phyloP scores from a whole-genome alignment of 2,329 filamentous ascomycete genomes.

The Didymella arachidicola region DNA sequence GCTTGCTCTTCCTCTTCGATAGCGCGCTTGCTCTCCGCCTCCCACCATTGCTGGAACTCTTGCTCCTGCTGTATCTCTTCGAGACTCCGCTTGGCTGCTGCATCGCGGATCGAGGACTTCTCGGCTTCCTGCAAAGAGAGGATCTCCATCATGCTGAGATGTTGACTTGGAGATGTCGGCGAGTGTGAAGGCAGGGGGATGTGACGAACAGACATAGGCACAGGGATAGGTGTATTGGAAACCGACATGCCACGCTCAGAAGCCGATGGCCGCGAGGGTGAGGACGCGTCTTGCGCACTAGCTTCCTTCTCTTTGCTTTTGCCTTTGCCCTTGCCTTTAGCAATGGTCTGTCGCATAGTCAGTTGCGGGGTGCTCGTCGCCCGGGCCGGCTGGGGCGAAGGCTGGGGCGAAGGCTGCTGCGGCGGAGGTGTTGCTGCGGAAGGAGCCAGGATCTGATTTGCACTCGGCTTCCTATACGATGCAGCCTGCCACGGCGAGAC shows the following conservation, averaged over 20 bases:
- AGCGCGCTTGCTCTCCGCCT: constrained; percentile 78
- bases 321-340: constrained; percentile 34
- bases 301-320: constrained; percentile 36
- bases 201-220: constrained; percentile 58
- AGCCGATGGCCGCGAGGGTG: constrained; percentile 36
- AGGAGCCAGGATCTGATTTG: constrained; percentile 26
- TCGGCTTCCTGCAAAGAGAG: constrained; percentile 86
- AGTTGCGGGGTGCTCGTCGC: constrained; percentile 58
- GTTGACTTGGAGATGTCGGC: constrained; percentile 69
- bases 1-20: constrained; percentile 65
- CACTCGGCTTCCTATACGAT: constrained; percentile 43
- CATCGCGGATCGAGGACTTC: constrained; percentile 82
- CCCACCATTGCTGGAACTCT: constrained; percentile 97
- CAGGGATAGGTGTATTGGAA: constrained; percentile 45
- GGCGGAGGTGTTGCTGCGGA: constrained; percentile 7
- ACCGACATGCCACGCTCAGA: constrained; percentile 47
- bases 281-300: constrained; percentile 26
- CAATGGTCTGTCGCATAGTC: constrained; percentile 68
- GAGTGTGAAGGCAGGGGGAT: constrained; percentile 63
- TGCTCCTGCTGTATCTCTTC: constrained; percentile 97
- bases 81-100: constrained; percentile 84
- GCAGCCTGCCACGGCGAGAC: constrained; percentile 48
- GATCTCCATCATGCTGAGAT: constrained; percentile 85
- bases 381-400: constrained; percentile 28
- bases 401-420: constrained; percentile 20